phyloP scores from a whole-genome alignment of 2,329 filamentous ascomycete species.

The Aspergillus neotritici region DNA sequence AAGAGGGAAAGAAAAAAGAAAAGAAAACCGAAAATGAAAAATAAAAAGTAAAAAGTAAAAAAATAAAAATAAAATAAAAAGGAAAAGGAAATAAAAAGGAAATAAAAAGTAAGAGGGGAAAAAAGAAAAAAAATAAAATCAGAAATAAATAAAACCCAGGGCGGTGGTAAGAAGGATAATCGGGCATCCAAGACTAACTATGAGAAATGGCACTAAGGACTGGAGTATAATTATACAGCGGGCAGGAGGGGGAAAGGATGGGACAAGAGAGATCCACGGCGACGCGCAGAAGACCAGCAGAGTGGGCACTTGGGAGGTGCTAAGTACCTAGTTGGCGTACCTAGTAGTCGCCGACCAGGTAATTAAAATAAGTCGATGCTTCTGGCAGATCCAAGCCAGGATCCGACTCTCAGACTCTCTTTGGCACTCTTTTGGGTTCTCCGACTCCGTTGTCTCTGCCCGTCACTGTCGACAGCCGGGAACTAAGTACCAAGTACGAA shows the following conservation, averaged over 20 bases:
- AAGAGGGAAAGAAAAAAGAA: constrained; percentile 1
- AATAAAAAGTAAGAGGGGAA: too few relatives aligned
- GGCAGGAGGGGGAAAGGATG: background rate
- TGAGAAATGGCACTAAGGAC: background rate
- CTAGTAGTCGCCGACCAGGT: too few relatives aligned
- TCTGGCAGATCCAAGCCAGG: too few relatives aligned
- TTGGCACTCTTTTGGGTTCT: too few relatives aligned
- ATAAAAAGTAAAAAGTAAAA: too few relatives aligned
- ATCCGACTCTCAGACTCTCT: too few relatives aligned
- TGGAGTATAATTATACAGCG: background rate
- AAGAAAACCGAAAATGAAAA: background rate
- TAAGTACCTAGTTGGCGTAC: too few relatives aligned
- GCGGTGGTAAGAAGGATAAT: constrained; percentile 12
- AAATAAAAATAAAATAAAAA: background rate
- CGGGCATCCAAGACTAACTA: background rate
- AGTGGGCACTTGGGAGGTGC: too few relatives aligned
- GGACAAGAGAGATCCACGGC: background rate
- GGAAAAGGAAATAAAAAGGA: background rate
- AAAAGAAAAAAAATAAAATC: background rate
- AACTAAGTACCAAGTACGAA: constrained; percentile 3
- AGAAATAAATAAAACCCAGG: constrained; percentile 10
- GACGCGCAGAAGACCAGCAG: background rate
- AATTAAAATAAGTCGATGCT: too few relatives aligned
- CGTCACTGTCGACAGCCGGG: background rate
- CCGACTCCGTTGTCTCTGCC: too few relatives aligned